Percentiles rank a stretch among this genome's conserved stretches.
Conservation (phyloP, 768 basidiomycete species). For the Leccinum variicolor region DNA sequence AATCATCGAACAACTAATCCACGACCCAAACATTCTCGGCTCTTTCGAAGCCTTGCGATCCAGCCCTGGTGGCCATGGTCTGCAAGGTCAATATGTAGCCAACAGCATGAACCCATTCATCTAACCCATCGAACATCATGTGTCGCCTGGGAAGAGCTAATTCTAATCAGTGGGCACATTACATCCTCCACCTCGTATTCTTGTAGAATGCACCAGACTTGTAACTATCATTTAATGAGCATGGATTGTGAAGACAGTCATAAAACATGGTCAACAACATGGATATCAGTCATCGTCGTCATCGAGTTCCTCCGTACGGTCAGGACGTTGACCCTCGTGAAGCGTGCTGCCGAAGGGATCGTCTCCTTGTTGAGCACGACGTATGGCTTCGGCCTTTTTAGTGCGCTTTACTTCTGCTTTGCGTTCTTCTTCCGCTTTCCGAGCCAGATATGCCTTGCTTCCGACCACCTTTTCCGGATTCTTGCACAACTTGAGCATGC, state of each 20-base stretch:
- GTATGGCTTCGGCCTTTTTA: conserved; percentile 52
- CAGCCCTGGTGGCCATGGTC: conserved; percentile 39
- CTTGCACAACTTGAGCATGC: conserved; percentile 81
- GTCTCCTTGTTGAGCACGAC: conserved; percentile 43
- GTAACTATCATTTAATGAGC: not conserved
- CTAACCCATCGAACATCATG: conserved; percentile 21
- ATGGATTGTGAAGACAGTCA: not conserved
- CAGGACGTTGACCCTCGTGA: conserved; percentile 29
- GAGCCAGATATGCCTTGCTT: conserved; percentile 75
- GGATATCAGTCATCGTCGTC: conserved; percentile 43
- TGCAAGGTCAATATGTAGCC: conserved; percentile 64
- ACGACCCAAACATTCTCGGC: conserved; percentile 29
- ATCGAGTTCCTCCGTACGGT: conserved; percentile 35
- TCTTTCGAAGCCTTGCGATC: conserved; percentile 57
- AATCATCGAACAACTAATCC: not conserved
- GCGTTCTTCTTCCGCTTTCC: conserved; percentile 68
- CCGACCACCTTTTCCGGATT: conserved; percentile 96
- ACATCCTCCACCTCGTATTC: not conserved
- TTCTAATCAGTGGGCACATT: conserved; percentile 21
- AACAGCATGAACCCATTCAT: conserved; percentile 35
- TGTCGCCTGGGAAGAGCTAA: conserved; percentile 20
- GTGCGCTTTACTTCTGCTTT: conserved; percentile 66
- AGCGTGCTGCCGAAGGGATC: conserved; percentile 74
- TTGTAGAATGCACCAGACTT: not conserved
- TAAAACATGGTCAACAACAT: not conserved